Percentiles rank a stretch among this genome's conserved stretches.
Conservation (phyloP, 176 grass and related monocot genomes). For the Lolium perenne region DNA sequence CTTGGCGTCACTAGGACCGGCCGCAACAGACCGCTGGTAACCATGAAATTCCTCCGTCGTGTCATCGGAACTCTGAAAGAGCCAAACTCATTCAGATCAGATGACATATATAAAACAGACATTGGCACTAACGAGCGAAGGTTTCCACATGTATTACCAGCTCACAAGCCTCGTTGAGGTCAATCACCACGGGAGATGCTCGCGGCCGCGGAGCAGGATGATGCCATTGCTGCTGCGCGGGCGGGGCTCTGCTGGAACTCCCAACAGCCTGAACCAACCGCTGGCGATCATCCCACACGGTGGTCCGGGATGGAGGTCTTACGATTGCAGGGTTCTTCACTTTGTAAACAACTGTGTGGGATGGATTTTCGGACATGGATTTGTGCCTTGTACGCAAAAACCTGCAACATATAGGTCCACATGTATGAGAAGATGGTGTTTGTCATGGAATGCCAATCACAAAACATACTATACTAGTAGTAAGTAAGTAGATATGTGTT, state of each 20-base stretch:
- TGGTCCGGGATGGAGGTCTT: not conserved
- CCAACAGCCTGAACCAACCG: not conserved
- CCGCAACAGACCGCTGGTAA: not conserved
- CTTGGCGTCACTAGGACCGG: slow-evolving; percentile 32
- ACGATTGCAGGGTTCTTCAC: slow-evolving; percentile 44
- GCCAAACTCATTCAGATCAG: slow-evolving; percentile 6
- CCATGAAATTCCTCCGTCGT: slow-evolving; percentile 36
- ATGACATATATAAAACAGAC: not conserved
- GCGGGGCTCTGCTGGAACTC: slow-evolving; percentile 37
- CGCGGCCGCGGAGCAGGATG: slow-evolving; percentile 41
- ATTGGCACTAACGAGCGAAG: not conserved
- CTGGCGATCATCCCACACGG: not conserved
- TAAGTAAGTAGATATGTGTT: not conserved
- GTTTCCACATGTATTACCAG: slow-evolving; percentile 47
- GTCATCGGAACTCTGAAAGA: slow-evolving; percentile 55
- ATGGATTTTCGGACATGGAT: slow-evolving; percentile 53
- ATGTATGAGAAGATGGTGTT: not conserved
- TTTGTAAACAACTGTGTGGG: slow-evolving; percentile 46
- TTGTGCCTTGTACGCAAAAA: slow-evolving; percentile 60
- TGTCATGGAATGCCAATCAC: not conserved
- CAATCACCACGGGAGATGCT: slow-evolving; percentile 47
- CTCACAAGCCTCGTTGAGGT: slow-evolving; percentile 68
- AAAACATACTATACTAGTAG: too few relatives aligned
- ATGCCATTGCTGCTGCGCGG: not conserved
- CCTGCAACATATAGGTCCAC: slow-evolving; percentile 34